Evolutionary conservation across 306 rosid genomes (phyloP).

Genomic region (Cicer pinnatifidum): DNA sequence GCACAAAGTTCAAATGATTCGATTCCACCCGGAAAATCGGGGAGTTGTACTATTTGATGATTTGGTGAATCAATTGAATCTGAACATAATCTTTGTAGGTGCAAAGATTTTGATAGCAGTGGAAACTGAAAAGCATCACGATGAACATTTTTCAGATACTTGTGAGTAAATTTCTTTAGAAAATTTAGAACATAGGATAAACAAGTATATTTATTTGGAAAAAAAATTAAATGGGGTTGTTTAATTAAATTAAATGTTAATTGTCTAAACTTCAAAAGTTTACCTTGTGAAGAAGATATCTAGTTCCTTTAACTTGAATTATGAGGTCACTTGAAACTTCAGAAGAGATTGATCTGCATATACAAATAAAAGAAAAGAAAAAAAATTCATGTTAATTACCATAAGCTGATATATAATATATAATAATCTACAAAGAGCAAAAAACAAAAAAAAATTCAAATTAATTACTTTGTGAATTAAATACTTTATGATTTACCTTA

Average conservation of each 20-base stretch:
- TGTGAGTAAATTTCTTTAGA: background rate
- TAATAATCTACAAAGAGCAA: background rate
- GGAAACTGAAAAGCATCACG: constrained; percentile 70
- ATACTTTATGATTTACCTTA: constrained; percentile 55
- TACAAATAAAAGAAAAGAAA: constrained; percentile 11
- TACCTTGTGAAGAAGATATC: constrained; percentile 97
- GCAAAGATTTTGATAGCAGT: constrained; percentile 78
- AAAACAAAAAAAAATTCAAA: background rate
- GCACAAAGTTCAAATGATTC: constrained; percentile 92
- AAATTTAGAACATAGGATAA: too few species aligned
- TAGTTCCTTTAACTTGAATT: constrained; percentile 84
- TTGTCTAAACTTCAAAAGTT: background rate
- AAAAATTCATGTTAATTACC: constrained; percentile 7
- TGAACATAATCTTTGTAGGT: constrained; percentile 72
- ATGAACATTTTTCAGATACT: constrained; percentile 30
- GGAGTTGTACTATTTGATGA: constrained; percentile 70
- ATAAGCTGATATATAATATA: background rate
- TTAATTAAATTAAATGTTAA: background rate
- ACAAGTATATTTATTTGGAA: too few species aligned
- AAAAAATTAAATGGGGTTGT: too few species aligned
- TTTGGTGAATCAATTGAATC: constrained; percentile 66
- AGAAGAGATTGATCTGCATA: constrained; percentile 83
- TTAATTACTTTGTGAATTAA: background rate
- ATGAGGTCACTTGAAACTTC: constrained; percentile 90
- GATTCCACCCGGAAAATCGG: constrained; percentile 78